A percentile compares a stretch with the other conserved stretches of the same genome.
phyloP scores from a whole-genome alignment of 2,329 filamentous ascomycete species.

The Aspergillus sp. region DNA sequence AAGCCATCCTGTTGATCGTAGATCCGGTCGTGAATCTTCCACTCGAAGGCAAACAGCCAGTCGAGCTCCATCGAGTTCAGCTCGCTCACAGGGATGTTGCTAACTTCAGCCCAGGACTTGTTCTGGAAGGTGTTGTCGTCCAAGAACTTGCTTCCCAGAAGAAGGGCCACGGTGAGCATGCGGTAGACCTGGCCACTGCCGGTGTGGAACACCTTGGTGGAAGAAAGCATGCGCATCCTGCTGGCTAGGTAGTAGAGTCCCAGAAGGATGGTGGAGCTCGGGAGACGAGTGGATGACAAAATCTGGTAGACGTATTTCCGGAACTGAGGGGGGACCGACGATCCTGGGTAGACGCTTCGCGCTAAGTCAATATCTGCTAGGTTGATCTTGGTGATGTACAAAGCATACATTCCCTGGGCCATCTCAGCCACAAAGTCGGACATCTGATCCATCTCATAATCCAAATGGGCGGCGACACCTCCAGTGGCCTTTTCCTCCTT shows the following conservation, averaged over 20 bases:
- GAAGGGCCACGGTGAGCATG: constrained; percentile 78
- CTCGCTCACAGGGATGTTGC: constrained; percentile 80
- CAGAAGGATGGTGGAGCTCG: constrained; percentile 86
- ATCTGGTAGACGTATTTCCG: constrained; percentile 92
- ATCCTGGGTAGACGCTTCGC: constrained; percentile 64
- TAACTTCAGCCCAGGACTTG: constrained; percentile 93
- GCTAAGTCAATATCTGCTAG: constrained; percentile 64
- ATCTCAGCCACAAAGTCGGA: constrained; percentile 92
- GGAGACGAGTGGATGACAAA: constrained; percentile 83
- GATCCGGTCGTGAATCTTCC: constrained; percentile 84
- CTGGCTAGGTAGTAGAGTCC: constrained; percentile 88
- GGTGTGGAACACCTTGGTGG: constrained; percentile 56
- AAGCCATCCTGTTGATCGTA: constrained; percentile 71
- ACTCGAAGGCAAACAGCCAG: constrained; percentile 81
- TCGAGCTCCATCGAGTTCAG: constrained; percentile 84
- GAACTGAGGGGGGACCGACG: constrained; percentile 70
- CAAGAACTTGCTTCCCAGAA: constrained; percentile 91
- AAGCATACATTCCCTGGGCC: constrained; percentile 71
- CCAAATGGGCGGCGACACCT: constrained; percentile 88
- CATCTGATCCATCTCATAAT: constrained; percentile 97
- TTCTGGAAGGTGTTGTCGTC: constrained; percentile 99
- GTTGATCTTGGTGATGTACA: constrained; percentile 57
- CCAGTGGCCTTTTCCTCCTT: constrained; percentile 72
- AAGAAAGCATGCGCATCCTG: constrained; percentile 73
- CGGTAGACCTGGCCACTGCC: constrained; percentile 76